These are phyloP conservation scores for Ustilago shanxiensis DNA, from an alignment of 1,284 basidiomycete species.

Conservation along the genomic window DNA sequence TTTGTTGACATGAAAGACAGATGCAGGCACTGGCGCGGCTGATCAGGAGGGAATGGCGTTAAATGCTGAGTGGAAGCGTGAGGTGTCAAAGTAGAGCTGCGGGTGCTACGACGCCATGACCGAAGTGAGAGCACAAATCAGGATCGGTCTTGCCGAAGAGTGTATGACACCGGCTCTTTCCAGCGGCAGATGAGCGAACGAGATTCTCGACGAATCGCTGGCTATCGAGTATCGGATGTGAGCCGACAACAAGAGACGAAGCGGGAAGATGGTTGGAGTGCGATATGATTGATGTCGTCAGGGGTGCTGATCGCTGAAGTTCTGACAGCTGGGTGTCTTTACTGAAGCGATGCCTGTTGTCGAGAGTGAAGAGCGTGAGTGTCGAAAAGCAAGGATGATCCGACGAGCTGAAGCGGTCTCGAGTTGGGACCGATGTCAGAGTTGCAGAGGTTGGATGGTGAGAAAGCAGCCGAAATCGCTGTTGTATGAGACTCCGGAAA, in stretches of 20 bases:
- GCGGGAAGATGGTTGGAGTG: neutral
- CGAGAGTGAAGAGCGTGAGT: neutral
- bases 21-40: neutral
- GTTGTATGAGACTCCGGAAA: neutral
- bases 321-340: neutral
- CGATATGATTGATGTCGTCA: neutral
- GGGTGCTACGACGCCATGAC: constrained; percentile 5
- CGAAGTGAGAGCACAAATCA: neutral
- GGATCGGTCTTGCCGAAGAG: neutral
- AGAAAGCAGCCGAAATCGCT: neutral
- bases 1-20: neutral
- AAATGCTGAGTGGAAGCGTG: neutral
- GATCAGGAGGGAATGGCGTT: neutral
- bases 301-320: neutral
- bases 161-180: neutral
- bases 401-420: neutral
- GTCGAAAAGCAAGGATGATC: neutral
- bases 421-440: too few relatives aligned
- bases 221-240: neutral
- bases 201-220: too few relatives aligned
- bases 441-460: neutral
- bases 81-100: neutral
- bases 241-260: neutral
- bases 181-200: too few relatives aligned
- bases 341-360: neutral